Conservation (phyloP, 1,139 yeast genomes). For the Suhomyces guaymorum region DNA sequence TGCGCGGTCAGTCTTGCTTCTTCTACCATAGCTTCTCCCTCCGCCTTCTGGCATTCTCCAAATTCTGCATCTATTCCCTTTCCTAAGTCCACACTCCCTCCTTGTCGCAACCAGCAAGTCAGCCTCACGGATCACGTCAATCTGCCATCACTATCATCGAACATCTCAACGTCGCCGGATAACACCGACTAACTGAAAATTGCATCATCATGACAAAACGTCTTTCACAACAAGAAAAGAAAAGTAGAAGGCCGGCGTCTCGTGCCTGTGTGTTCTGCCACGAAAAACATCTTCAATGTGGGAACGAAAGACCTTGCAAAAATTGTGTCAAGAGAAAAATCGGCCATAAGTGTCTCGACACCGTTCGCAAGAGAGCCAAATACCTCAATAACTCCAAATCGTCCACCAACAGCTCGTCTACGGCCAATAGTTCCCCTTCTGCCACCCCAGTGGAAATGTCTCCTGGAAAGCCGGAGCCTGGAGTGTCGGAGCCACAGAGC, state of each 20-base stretch:
- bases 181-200: too few species aligned
- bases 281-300: slow-evolving; percentile 68
- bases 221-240: slow-evolving; percentile 54
- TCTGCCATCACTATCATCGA: too few species aligned
- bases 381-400: slow-evolving; percentile 24
- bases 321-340: slow-evolving; percentile 65
- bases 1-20: background rate
- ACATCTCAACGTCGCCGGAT: background rate
- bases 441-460: slow-evolving; percentile 2
- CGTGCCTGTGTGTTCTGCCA: slow-evolving; percentile 75
- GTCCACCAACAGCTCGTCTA: slow-evolving; percentile 5
- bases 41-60: background rate
- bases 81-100: too few species aligned
- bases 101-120: too few species aligned
- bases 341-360: slow-evolving; percentile 57
- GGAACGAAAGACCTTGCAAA: slow-evolving; percentile 61
- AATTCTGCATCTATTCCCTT: background rate
- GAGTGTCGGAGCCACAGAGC: too few species aligned
- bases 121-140: background rate
- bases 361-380: slow-evolving; percentile 58
- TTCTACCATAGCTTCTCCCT: background rate
- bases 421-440: slow-evolving; percentile 8
- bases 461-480: too few species aligned
- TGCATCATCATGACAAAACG: slow-evolving; percentile 57
- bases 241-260: slow-evolving; percentile 57